Evolutionary conservation across 495 filamentous ascomycete genomes (phyloP).

Genomic region (Aspergillus haitiensis): DNA sequence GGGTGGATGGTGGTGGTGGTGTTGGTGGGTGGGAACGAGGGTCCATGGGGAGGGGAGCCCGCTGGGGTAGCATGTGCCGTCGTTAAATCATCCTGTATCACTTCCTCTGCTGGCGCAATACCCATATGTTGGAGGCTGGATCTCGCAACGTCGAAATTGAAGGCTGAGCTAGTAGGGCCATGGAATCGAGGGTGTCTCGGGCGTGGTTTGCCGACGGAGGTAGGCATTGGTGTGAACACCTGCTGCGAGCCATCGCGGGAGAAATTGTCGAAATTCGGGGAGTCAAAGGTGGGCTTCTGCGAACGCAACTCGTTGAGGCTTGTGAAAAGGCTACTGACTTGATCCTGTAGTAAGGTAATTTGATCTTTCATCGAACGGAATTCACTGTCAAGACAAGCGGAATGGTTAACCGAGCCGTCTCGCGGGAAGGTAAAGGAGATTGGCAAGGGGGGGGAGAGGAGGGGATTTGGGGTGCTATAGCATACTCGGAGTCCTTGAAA

Average conservation of each 20-base stretch:
- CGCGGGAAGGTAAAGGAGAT: not conserved
- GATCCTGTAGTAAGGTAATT: conserved; percentile 73
- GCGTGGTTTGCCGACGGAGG: conserved; percentile 38
- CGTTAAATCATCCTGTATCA: conserved; percentile 56
- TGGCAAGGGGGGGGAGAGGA: not conserved
- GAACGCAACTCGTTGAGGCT: conserved; percentile 65
- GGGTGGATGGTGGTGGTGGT: conserved; percentile 44
- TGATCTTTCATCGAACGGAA: conserved; percentile 76
- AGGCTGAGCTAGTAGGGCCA: conserved; percentile 82
- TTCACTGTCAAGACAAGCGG: conserved; percentile 50
- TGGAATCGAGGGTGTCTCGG: conserved; percentile 66
- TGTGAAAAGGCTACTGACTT: conserved; percentile 73
- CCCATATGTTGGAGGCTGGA: conserved; percentile 89
- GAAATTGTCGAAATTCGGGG: conserved; percentile 40
- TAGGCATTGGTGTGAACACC: conserved; percentile 37
- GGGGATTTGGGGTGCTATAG: not conserved
- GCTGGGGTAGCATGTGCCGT: conserved; percentile 53
- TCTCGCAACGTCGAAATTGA: conserved; percentile 83
- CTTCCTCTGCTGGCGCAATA: conserved; percentile 58
- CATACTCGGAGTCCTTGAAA: conserved; percentile 81
- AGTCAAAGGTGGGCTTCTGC: conserved; percentile 38
- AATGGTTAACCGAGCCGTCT: conserved; percentile 6
- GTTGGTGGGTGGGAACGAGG: conserved; percentile 29
- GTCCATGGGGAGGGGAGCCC: conserved; percentile 48
- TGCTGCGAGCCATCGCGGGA: conserved; percentile 42